phyloP scores from a whole-genome alignment of 192 early-diverging fungal genomes.

The Pecoramyces ruminantium region DNA sequence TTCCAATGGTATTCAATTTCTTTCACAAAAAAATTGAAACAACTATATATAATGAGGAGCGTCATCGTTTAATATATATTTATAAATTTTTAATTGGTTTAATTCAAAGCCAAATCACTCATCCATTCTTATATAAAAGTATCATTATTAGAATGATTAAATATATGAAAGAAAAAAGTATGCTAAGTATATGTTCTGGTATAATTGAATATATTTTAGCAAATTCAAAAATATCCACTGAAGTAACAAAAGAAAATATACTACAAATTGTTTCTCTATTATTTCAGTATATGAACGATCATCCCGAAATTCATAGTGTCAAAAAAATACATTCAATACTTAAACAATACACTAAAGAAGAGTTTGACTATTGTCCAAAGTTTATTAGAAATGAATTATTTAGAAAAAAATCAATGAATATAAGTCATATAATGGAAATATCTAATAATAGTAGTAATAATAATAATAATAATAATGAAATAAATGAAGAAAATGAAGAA shows the following conservation, averaged over 20 bases:
- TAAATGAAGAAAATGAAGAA: not conserved
- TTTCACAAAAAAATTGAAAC: not conserved
- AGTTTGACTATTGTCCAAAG: not conserved
- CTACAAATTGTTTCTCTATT: not conserved
- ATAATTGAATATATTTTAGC: not conserved
- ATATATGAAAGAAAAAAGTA: not conserved
- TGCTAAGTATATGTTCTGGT: not conserved
- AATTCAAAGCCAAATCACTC: not conserved
- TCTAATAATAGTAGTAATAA: not conserved
- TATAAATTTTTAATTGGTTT: not conserved
- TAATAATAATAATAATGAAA: too few relatives aligned
- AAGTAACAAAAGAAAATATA: not conserved
- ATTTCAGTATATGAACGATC: not conserved
- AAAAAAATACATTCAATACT: not conserved
- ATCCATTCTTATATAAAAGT: not conserved
- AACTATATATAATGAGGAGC: not conserved
- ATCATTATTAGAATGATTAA: not conserved
- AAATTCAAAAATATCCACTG: not conserved
- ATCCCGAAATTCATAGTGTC: not conserved
- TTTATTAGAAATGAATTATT: not conserved
- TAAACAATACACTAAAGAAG: too few relatives aligned
- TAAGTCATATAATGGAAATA: not conserved
- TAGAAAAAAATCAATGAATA: not conserved
- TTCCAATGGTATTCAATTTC: not conserved
- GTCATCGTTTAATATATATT: not conserved